Conservation (phyloP, 371 early-diverging fungal genomes). For the Mucor saturninus region DNA sequence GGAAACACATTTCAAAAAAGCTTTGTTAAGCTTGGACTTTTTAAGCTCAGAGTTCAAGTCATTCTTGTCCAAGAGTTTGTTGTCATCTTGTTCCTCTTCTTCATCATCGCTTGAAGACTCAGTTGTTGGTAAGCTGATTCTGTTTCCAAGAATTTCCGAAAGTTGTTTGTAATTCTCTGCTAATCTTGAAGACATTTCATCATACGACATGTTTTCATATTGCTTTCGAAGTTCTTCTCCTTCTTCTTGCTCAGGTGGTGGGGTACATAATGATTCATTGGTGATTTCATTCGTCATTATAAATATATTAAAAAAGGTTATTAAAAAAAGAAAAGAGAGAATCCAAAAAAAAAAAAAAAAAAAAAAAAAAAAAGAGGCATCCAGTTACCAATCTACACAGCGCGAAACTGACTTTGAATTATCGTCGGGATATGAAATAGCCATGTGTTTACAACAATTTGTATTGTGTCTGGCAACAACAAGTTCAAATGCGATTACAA, state of each 20-base stretch:
- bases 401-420: no score
- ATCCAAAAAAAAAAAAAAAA: conserved; percentile 1
- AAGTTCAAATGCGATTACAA: no score
- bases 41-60: conserved; percentile 65
- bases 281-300: conserved; percentile 3
- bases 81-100: conserved; percentile 13
- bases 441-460: conserved; percentile 1
- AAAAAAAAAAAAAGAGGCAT: not conserved
- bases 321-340: not conserved
- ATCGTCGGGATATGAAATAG: not conserved
- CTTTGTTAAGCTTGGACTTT: conserved; percentile 57
- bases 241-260: conserved; percentile 2
- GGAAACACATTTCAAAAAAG: conserved; percentile 59
- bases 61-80: conserved; percentile 18
- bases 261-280: not conserved
- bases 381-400: not conserved
- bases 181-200: conserved; percentile 45
- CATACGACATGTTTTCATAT: conserved; percentile 51
- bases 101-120: conserved; percentile 7
- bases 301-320: not conserved
- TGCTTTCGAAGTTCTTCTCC: conserved; percentile 32
- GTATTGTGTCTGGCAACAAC: no score
- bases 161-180: conserved; percentile 50
- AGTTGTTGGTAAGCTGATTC: conserved; percentile 23
- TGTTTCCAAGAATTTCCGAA: conserved; percentile 42